Percentiles rank a stretch among this genome's conserved stretches.
phyloP scores from a whole-genome alignment of 352 stramenopile genomes.

The Pythium aquatile region DNA sequence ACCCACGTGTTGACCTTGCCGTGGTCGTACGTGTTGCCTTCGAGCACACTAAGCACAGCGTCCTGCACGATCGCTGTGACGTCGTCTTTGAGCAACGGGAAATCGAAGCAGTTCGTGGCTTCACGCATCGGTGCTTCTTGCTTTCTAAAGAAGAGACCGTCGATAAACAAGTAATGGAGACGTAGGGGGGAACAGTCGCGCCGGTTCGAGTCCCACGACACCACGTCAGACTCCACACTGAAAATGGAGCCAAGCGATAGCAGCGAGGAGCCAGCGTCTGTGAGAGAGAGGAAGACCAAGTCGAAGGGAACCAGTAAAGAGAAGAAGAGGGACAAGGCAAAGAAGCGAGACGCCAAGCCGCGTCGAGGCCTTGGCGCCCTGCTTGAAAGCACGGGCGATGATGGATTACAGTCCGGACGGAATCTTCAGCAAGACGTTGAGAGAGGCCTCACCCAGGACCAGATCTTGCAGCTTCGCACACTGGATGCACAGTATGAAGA shows the following conservation, averaged over 20 bases:
- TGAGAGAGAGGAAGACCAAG: background rate
- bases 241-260: background rate
- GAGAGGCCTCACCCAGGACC: conserved; percentile 17
- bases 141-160: background rate
- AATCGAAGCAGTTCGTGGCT: conserved; percentile 56
- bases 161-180: background rate
- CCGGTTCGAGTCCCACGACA: conserved; percentile 2
- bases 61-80: conserved; percentile 74
- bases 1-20: conserved; percentile 77
- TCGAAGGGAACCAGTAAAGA: background rate
- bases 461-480: conserved; percentile 23
- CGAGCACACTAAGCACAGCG: conserved; percentile 63
- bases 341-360: background rate
- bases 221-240: background rate
- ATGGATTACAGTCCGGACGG: background rate
- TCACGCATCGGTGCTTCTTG: conserved; percentile 15
- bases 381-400: background rate
- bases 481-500: conserved; percentile 18
- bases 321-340: conserved; percentile 5
- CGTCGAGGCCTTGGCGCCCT: background rate
- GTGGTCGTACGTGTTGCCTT: conserved; percentile 81
- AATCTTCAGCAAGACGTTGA: background rate
- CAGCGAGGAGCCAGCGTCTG: conserved; percentile 9
- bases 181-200: conserved; percentile 21
- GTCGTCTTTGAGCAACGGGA: conserved; percentile 71